Base-by-base conservation (phyloP, 129 eudicot species). In the Chrysanthemum seticuspe region DNA sequence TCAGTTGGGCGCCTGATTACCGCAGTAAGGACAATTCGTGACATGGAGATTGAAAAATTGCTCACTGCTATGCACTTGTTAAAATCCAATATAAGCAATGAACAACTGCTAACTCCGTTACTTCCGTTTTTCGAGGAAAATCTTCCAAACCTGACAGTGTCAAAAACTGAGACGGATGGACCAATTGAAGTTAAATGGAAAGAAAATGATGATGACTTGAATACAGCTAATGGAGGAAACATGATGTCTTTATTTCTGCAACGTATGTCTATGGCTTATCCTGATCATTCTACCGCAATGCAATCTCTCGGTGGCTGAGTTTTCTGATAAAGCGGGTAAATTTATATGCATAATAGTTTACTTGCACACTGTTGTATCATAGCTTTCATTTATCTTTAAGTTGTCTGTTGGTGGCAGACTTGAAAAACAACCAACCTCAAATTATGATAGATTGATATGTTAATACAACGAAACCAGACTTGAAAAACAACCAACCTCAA, bases 1-100 rank as follows among this genome's bases (percentile, higher is more conserved):
- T 65, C 80, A 90, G 92, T 87, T 76, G 89, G 86, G 69, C 89
- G 91, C 10, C 95, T 86, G 73, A 70, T 53, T 78, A 82, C 90
- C 74, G 87, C 87, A 50, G 82, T 89, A 65, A 82, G 91, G 77
- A 80, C 88, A 4, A 82, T 92, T 65, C 79, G 95, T 36, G 95
- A 92, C 63, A 78, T 84, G 74, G 92, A 89, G 65, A 80, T 76
- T 66, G 91, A 87, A 54, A 85, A 80, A 56, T 67, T 89, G 34
- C 76, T 72, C n/a, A 89, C 91, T 78, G 80, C 85, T 44, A 27
- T 87, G 55, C 91, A 77, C n/a, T 66, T 92, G 67, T 76, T 92
- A 10, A 78, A 85, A 25, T 83, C 91, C 68, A 66, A 79, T 48
- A 83, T 87, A 74, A 85, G 72, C 55, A 62, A 83, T 15, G 98